A percentile compares a stretch with the other conserved stretches of the same genome.
These are phyloP conservation scores for Mucor plumbeus DNA, from an alignment of 371 early-diverging fungal species.

Conservation along the genomic window DNA sequence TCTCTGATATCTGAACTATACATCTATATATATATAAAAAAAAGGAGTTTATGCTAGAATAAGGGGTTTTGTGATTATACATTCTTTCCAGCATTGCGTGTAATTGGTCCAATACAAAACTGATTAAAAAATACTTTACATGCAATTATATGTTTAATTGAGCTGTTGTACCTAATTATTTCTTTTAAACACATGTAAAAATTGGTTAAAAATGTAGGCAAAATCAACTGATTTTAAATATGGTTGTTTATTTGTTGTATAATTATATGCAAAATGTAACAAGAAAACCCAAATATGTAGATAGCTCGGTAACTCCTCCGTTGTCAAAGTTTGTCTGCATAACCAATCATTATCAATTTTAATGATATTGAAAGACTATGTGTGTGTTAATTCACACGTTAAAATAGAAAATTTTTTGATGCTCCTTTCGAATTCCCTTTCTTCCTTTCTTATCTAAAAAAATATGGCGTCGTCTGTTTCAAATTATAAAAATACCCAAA, in stretches of 20 bases:
- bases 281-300: not conserved
- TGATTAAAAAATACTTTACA: too few species aligned
- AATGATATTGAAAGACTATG: not conserved
- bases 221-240: not conserved
- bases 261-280: not conserved
- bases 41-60: too few species aligned
- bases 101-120: too few species aligned
- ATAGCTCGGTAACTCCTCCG: not conserved
- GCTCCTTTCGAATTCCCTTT: not conserved
- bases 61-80: too few species aligned
- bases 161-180: too few species aligned
- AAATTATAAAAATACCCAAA: conserved; percentile 1
- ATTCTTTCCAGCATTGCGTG: too few species aligned
- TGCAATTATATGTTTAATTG: too few species aligned
- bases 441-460: not conserved
- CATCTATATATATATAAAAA: too few species aligned
- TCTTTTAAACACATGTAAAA: too few species aligned
- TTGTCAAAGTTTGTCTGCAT: not conserved
- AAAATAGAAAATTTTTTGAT: not conserved
- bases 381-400: not conserved
- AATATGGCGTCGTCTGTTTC: conserved; percentile 1
- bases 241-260: not conserved
- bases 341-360: not conserved
- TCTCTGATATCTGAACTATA: too few species aligned
- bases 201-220: too few species aligned